A percentile compares a stretch with the other conserved stretches of the same genome.
phyloP scores from a whole-genome alignment of 2,329 filamentous ascomycete genomes.

The Cladorrhinum sp. region DNA sequence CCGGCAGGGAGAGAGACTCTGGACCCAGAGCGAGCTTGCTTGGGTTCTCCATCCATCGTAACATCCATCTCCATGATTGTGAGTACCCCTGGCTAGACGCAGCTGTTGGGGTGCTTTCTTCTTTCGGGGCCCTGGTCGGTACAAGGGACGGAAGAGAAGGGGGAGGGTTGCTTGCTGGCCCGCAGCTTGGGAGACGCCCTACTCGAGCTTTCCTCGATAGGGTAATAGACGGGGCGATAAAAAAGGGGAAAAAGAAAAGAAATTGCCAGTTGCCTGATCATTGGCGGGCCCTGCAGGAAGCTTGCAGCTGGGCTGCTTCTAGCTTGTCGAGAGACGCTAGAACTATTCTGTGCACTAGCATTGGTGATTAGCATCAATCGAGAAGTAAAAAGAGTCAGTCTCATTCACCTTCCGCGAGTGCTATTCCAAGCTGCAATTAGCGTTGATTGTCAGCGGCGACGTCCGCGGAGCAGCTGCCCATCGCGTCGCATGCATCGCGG shows the following conservation, averaged over 20 bases:
- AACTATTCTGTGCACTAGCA: background rate
- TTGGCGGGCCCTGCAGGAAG: slow-evolving; percentile 17
- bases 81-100: background rate
- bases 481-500: background rate
- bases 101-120: background rate
- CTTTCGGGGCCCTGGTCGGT: background rate
- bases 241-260: slow-evolving; percentile 17
- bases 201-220: slow-evolving; percentile 25
- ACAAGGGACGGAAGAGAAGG: no score
- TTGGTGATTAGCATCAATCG: background rate
- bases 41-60: background rate
- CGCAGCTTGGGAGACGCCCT: slow-evolving; percentile 13
- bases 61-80: background rate
- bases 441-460: background rate
- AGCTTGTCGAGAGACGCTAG: background rate
- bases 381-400: background rate
- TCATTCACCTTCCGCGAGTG: background rate
- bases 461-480: slow-evolving; percentile 1
- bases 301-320: background rate
- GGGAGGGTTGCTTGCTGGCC: slow-evolving; percentile 2
- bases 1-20: background rate
- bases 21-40: background rate
- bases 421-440: background rate
- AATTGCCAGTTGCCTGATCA: slow-evolving; percentile 12
- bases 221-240: slow-evolving; percentile 20